Base-by-base conservation (phyloP, 192 early-diverging fungal genomes). In the Cladochytrium replicatum region DNA sequence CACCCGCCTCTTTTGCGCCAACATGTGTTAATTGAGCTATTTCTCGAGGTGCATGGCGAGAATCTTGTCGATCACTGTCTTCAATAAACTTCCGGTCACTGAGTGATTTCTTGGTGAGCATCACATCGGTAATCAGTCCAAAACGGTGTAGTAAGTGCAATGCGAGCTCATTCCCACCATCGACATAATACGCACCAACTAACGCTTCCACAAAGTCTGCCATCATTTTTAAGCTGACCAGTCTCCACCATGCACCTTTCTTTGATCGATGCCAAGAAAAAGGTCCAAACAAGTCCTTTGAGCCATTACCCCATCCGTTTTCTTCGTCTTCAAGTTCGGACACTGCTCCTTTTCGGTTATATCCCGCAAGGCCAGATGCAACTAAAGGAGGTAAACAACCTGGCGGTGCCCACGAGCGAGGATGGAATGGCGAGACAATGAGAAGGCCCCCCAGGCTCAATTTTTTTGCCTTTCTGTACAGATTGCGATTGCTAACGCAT, bases 151-250 rank as follows among this genome's bases (percentile, higher is more conserved):
- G 29, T 7, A 74, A 38, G 15, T 34, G 9, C 32, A 58, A 46
- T 1, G 53, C 54, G 15, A 42, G 48, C 13, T 60, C 52, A 1
- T 59, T 29, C 1, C 85, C 84, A 15, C 77, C 73, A 38, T 80
- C 79, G 7, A 82, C 30, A 38, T 78, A 80, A 0, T 74, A 58
- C 8, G 59, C 89, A 0, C 89, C 91, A 23, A 95, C 51, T 1
- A 87, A 55, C 0, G 91, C 84, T 52, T 95, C 91, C 0, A 95
- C 67, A 27, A 88, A 68, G 68, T 95, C 91, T 0, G 89, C 91
- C 42, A 91, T 46, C 1, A 80, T 84, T 48, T 95, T 95, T 50
- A 84, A 79, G 79, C 40, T 87, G 60, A 51, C 54, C 26, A 24
- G 7, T 17, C n/a, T 46, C 53, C 63, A 65, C 45, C 46, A 29